phyloP scores from a whole-genome alignment of 148 eudicot genomes.

The Vaccinium vitisidaea region DNA sequence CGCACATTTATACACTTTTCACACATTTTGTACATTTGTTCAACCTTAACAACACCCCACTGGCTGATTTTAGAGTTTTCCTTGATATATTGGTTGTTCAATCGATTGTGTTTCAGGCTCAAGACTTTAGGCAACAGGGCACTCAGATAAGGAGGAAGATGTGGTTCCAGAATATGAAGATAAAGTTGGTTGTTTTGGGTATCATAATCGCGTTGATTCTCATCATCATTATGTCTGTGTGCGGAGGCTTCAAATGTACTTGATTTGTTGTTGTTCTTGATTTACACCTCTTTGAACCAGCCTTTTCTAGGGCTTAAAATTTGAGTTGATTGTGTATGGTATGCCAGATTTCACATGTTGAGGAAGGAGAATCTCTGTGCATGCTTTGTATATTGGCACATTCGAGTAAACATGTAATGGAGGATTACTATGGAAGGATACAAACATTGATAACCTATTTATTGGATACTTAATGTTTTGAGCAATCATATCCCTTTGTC shows the following conservation, averaged over 20 bases:
- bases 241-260: slow-evolving; percentile 50
- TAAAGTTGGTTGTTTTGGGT: slow-evolving; percentile 61
- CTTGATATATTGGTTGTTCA: neutral
- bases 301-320: neutral
- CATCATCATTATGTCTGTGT: slow-evolving; percentile 52
- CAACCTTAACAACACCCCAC: too few species aligned
- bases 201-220: slow-evolving; percentile 58
- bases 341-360: neutral
- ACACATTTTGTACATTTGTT: too few species aligned
- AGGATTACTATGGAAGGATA: neutral
- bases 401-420: neutral
- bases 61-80: too few species aligned
- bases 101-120: slow-evolving; percentile 47
- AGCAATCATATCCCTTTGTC: neutral
- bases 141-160: slow-evolving; percentile 70
- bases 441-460: neutral
- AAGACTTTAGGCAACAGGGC: slow-evolving; percentile 80
- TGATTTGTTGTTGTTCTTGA: neutral
- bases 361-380: neutral
- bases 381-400: neutral
- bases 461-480: neutral
- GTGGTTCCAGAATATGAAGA: slow-evolving; percentile 85
- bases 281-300: neutral
- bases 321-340: neutral
- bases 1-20: too few species aligned